These are phyloP conservation scores for Aspergillus campestris DNA, from an alignment of 495 filamentous ascomycete genomes.

Conservation along the genomic window DNA sequence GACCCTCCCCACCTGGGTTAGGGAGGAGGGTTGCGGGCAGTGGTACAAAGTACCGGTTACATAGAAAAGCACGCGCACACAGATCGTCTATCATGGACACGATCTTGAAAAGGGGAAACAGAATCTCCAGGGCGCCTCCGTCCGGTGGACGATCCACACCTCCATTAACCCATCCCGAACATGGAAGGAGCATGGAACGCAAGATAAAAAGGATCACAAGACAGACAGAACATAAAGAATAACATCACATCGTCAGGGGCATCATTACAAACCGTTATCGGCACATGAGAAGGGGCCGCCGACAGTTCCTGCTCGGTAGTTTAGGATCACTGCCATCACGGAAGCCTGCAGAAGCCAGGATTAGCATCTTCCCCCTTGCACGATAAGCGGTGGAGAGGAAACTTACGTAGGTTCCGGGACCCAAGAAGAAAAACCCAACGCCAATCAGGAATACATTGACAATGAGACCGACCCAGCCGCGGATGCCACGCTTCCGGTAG, in stretches of 20 bases:
- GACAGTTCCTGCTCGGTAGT: constrained; percentile 46
- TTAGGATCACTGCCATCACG: constrained; percentile 56
- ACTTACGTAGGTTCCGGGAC: constrained; percentile 71
- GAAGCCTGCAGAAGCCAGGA: constrained; percentile 30
- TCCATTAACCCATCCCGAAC: no score
- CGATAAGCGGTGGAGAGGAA: constrained; percentile 1
- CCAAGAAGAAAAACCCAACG: constrained; percentile 67
- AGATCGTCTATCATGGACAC: no score
- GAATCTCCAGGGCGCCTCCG: no score
- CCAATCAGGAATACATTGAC: constrained; percentile 63
- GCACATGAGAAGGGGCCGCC: constrained; percentile 55
- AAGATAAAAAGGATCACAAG: constrained; percentile 10
- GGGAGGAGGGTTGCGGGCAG: no score
- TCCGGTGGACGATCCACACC: no score
- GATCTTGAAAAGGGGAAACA: no score
- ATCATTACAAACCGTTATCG: constrained; percentile 44
- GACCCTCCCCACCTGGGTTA: no score
- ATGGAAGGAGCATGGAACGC: no score
- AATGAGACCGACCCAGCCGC: constrained; percentile 51
- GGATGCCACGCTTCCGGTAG: constrained; percentile 47
- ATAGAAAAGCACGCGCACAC: no score
- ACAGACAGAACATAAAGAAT: constrained; percentile 1
- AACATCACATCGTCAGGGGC: no score
- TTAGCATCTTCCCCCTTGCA: constrained; percentile 4
- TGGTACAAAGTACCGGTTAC: no score